Percentiles rank a stretch among this genome's conserved stretches.
Conservation (phyloP, 2,329 filamentous ascomycete species). For the Nothopassalora personata region DNA sequence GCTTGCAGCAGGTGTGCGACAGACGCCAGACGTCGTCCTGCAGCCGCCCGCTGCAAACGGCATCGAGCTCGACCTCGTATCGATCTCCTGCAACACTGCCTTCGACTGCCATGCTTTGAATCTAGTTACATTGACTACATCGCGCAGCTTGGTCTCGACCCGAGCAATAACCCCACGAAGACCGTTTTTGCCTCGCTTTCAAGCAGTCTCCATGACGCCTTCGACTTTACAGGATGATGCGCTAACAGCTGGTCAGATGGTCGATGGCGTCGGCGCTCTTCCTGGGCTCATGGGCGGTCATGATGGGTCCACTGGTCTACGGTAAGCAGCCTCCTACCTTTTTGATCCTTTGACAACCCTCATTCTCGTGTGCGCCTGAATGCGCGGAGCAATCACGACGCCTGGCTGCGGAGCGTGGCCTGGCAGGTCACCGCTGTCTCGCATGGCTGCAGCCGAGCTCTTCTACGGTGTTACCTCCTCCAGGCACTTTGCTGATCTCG, state of each 20-base stretch:
- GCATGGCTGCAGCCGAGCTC: slow-evolving; percentile 19
- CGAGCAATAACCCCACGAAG: slow-evolving; percentile 4
- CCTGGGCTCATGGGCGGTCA: slow-evolving; percentile 82
- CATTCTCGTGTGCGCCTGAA: slow-evolving; percentile 9
- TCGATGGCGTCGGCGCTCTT: slow-evolving; percentile 87
- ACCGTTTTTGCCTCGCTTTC: not conserved
- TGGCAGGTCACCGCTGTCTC: slow-evolving; percentile 6
- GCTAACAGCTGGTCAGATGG: slow-evolving; percentile 63
- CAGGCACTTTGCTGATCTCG: slow-evolving; percentile 17
- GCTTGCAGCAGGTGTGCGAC: slow-evolving; percentile 19
- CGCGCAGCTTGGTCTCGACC: not conserved
- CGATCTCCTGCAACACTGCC: slow-evolving; percentile 19
- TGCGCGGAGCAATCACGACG: slow-evolving; percentile 16
- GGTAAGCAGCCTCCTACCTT: slow-evolving; percentile 35
- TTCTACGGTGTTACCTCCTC: slow-evolving; percentile 6
- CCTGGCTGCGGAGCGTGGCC: slow-evolving; percentile 8
- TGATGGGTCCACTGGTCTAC: slow-evolving; percentile 88
- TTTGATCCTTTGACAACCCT: slow-evolving; percentile 14
- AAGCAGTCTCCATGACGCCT: not conserved
- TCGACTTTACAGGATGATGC: slow-evolving; percentile 17
- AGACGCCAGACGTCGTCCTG: slow-evolving; percentile 10
- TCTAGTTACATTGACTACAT: slow-evolving; percentile 6
- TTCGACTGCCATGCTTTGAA: slow-evolving; percentile 7
- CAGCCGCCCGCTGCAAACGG: slow-evolving; percentile 20
- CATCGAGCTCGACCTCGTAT: slow-evolving; percentile 19